Conservation (phyloP, 2,329 filamentous ascomycete species). For the Hypocrella siamensis region DNA sequence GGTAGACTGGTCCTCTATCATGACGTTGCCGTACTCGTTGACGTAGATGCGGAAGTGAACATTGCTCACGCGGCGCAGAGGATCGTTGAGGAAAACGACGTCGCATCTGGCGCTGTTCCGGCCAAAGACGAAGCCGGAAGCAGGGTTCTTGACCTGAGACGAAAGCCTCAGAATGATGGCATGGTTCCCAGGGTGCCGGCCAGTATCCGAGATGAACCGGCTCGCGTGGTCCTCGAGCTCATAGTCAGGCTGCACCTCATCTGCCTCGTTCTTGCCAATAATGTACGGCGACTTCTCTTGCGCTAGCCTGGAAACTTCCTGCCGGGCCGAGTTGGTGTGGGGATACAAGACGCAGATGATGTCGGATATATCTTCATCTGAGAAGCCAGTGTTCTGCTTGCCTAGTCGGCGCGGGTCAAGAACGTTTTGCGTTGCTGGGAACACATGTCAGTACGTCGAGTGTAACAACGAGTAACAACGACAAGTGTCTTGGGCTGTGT, state of each 20-base stretch:
- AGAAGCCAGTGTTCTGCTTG: slow-evolving; percentile 68
- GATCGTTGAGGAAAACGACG: slow-evolving; percentile 49
- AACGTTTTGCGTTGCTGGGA: slow-evolving; percentile 22
- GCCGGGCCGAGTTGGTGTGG: slow-evolving; percentile 53
- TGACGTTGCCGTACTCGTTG: slow-evolving; percentile 71
- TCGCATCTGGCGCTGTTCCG: slow-evolving; percentile 61
- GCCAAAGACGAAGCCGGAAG: slow-evolving; percentile 72
- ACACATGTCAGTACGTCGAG: not conserved
- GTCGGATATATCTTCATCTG: slow-evolving; percentile 69
- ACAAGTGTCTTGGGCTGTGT: too few species aligned
- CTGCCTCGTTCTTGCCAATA: slow-evolving; percentile 30
- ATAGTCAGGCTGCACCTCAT: slow-evolving; percentile 35
- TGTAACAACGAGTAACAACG: not conserved
- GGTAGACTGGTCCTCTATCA: slow-evolving; percentile 90
- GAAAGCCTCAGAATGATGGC: slow-evolving; percentile 75
- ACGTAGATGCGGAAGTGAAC: slow-evolving; percentile 91
- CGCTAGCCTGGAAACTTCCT: slow-evolving; percentile 45
- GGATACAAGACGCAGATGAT: slow-evolving; percentile 83
- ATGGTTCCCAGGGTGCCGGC: slow-evolving; percentile 32
- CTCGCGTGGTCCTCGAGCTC: slow-evolving; percentile 32
- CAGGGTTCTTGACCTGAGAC: slow-evolving; percentile 49
- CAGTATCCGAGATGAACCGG: slow-evolving; percentile 26
- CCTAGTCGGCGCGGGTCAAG: slow-evolving; percentile 69
- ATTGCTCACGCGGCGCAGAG: slow-evolving; percentile 67
- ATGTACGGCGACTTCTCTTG: slow-evolving; percentile 30